A percentile compares a stretch with the other conserved stretches of the same genome.
phyloP scores from a whole-genome alignment of 805 yeast genomes.

The Blastobotrys muscicola region DNA sequence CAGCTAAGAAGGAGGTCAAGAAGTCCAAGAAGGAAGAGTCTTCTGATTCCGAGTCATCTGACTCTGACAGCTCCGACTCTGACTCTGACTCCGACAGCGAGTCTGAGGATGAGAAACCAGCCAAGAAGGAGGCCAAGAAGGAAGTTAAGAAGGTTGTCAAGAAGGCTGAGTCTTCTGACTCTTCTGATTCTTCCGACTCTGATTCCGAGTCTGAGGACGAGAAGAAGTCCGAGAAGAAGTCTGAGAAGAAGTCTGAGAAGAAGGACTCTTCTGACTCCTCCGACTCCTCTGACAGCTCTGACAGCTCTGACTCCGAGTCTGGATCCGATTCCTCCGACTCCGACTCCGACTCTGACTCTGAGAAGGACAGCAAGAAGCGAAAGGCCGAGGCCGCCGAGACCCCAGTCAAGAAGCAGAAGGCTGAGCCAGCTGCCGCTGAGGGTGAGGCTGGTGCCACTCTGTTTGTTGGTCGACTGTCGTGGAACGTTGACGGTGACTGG shows the following conservation, averaged over 20 bases:
- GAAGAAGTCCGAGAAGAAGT: slow-evolving; percentile 43
- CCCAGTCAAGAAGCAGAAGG: slow-evolving; percentile 46
- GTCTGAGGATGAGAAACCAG: slow-evolving; percentile 21
- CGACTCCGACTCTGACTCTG: slow-evolving; percentile 23
- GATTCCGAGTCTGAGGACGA: slow-evolving; percentile 21
- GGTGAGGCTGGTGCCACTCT: slow-evolving; percentile 69
- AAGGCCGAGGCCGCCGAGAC: slow-evolving; percentile 33
- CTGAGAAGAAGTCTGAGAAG: slow-evolving; percentile 36
- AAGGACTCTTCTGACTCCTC: slow-evolving; percentile 36
- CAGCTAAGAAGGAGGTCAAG: slow-evolving; percentile 22
- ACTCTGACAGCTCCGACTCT: slow-evolving; percentile 23
- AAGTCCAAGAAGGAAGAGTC: slow-evolving; percentile 40
- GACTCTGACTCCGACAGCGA: slow-evolving; percentile 24
- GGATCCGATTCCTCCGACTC: slow-evolving; percentile 26
- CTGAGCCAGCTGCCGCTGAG: slow-evolving; percentile 25
- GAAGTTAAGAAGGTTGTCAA: slow-evolving; percentile 9
- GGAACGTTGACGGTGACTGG: slow-evolving; percentile 96
- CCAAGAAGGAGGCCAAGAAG: slow-evolving; percentile 43
- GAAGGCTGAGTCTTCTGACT: slow-evolving; percentile 5
- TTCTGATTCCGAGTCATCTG: slow-evolving; percentile 20
- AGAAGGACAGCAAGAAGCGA: slow-evolving; percentile 19
- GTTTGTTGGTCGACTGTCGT: slow-evolving; percentile 94
- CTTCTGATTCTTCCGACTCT: slow-evolving; percentile 21
- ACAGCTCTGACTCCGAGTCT: slow-evolving; percentile 19
- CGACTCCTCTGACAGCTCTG: slow-evolving; percentile 14